Evolutionary conservation across 225 moss, liverwort and hornwort genomes (phyloP).

Genomic region (Rhytidiadelphus loreus): DNA sequence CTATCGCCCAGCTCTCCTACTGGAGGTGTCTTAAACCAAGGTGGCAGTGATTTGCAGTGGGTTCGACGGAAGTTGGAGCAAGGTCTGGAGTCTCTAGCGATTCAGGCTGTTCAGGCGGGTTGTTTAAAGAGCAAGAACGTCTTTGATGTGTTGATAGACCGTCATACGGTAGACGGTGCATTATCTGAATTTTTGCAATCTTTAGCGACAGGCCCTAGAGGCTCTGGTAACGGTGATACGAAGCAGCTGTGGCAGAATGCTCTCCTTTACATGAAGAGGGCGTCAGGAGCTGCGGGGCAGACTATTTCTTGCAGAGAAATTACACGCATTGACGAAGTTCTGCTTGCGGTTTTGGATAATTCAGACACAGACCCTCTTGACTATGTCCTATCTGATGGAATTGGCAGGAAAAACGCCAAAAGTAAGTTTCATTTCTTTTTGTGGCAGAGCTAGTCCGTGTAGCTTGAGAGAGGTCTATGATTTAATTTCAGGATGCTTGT

Average conservation of each 20-base stretch:
- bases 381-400: neutral
- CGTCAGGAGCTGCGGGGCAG: conserved; percentile 4
- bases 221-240: neutral
- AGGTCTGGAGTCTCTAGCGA: conserved; percentile 56
- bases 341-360: conserved; percentile 19
- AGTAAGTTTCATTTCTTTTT: conserved; percentile 6
- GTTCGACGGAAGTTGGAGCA: conserved; percentile 57
- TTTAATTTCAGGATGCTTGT: neutral
- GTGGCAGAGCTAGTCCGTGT: neutral
- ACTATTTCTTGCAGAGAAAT: neutral
- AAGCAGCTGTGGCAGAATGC: conserved; percentile 58
- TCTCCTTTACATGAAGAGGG: conserved; percentile 32
- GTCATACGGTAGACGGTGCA: conserved; percentile 69
- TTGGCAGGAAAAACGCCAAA: conserved; percentile 13
- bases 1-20: neutral
- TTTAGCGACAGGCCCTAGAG: neutral
- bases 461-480: neutral
- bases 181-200: conserved; percentile 43
- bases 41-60: conserved; percentile 21
- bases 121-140: conserved; percentile 50
- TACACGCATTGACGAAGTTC: conserved; percentile 14
- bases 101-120: conserved; percentile 64
- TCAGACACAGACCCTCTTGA: neutral
- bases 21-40: neutral
- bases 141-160: conserved; percentile 34